phyloP scores from a whole-genome alignment of 257 asterid genomes.

The Solanum clarkiae region DNA sequence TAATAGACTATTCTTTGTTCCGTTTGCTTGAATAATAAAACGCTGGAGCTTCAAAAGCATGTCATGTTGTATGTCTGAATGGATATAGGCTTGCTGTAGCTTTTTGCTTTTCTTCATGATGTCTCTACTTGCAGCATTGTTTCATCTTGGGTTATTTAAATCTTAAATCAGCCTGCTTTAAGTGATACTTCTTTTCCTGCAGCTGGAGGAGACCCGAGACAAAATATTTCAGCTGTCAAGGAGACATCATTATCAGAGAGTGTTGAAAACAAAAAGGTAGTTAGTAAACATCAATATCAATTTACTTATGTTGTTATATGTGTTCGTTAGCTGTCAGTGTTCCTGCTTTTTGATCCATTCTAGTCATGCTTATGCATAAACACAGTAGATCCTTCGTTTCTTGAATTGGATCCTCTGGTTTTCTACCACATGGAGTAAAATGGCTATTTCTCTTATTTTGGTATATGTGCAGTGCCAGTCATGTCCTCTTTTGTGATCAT shows the following conservation, averaged over 20 bases:
- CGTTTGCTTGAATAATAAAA: not conserved
- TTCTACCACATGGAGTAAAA: not conserved
- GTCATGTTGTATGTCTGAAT: not conserved
- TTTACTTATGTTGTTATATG: not conserved
- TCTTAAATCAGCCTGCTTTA: not conserved
- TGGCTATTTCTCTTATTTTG: not conserved
- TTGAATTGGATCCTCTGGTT: not conserved
- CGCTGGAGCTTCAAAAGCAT: not conserved
- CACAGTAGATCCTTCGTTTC: not conserved
- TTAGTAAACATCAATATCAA: not conserved
- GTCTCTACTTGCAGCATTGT: not conserved
- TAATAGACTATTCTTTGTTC: not conserved
- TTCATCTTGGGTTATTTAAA: not conserved
- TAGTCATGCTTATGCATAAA: not conserved
- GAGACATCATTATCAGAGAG: not conserved
- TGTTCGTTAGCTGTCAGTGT: not conserved
- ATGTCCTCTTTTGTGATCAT: not conserved
- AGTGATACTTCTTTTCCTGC: not conserved
- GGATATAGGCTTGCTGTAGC: not conserved
- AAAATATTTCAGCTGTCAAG: not conserved
- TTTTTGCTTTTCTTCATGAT: not conserved
- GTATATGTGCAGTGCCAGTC: not conserved
- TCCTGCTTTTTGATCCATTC: not conserved
- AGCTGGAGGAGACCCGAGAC: not conserved
- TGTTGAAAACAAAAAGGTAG: conserved; percentile 1